Conservation (phyloP, 2,329 filamentous ascomycete genomes). For the Trichoderma lentiforme region DNA sequence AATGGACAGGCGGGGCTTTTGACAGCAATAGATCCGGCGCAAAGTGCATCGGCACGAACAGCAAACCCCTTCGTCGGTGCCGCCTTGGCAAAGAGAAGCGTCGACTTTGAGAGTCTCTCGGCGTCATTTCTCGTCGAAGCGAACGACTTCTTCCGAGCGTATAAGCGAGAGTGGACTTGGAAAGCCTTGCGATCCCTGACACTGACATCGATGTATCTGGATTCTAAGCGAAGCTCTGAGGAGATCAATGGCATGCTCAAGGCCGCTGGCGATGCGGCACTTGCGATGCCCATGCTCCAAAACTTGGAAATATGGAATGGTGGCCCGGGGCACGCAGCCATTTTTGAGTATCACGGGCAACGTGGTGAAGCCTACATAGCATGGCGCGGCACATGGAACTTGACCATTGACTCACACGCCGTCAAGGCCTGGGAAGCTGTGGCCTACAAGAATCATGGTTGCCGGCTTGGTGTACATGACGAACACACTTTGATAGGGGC, state of each 20-base stretch:
- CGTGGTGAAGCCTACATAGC: neutral
- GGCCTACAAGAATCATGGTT: neutral
- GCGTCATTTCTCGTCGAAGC: constrained; percentile 7
- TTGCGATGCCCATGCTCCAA: constrained; percentile 6
- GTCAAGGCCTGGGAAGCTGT: neutral
- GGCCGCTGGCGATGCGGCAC: neutral
- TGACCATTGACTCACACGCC: neutral
- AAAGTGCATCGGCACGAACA: neutral
- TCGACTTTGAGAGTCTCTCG: neutral
- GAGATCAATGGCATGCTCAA: neutral
- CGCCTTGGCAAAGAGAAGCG: neutral
- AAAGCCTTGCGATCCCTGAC: neutral
- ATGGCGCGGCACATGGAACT: neutral
- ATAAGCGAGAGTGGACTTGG: constrained; percentile 5
- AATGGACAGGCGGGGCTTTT: neutral
- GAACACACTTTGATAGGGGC: neutral
- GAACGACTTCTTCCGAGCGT: constrained; percentile 4
- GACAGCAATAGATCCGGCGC: neutral
- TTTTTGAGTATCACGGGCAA: neutral
- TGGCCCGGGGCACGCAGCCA: neutral
- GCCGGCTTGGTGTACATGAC: neutral
- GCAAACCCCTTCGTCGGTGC: neutral
- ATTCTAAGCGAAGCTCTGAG: neutral
- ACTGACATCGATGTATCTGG: neutral
- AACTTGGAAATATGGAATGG: constrained; percentile 12